Evolutionary conservation across 192 early-diverging fungal genomes (phyloP).

Genomic region (Coemansia sp.): DNA sequence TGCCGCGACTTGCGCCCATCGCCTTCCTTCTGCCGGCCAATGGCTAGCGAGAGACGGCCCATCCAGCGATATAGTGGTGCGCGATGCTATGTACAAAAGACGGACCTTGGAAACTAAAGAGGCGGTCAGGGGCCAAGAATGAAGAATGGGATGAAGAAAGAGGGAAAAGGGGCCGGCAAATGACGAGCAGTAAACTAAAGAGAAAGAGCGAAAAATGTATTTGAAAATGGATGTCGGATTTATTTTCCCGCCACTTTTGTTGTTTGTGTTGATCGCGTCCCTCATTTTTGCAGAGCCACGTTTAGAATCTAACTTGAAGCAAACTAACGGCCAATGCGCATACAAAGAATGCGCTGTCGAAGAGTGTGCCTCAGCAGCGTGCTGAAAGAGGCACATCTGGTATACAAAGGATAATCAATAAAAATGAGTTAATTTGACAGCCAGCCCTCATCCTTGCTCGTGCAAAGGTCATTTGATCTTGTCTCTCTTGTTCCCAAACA

Average conservation of each 20-base stretch:
- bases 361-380: too few relatives aligned
- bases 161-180: constrained; percentile 1
- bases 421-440: too few relatives aligned
- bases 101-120: neutral
- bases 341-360: too few relatives aligned
- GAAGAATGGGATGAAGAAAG: neutral
- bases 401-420: too few relatives aligned
- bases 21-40: constrained; percentile 41
- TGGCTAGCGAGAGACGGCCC: constrained; percentile 47
- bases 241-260: neutral
- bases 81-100: constrained; percentile 6
- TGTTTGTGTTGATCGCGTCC: neutral
- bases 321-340: too few relatives aligned
- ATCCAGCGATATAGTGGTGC: constrained; percentile 8
- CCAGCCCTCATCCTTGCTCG: neutral
- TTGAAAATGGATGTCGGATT: neutral
- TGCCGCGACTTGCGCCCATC: constrained; percentile 33
- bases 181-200: constrained; percentile 8
- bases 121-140: constrained; percentile 12
- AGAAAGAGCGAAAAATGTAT: neutral
- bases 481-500: neutral
- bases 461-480: neutral
- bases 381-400: too few relatives aligned
- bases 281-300: neutral
- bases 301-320: neutral